A percentile compares a stretch with the other conserved stretches of the same genome.
Conservation (phyloP, 495 filamentous ascomycete species). For the Friedmanniomyces simplex region DNA sequence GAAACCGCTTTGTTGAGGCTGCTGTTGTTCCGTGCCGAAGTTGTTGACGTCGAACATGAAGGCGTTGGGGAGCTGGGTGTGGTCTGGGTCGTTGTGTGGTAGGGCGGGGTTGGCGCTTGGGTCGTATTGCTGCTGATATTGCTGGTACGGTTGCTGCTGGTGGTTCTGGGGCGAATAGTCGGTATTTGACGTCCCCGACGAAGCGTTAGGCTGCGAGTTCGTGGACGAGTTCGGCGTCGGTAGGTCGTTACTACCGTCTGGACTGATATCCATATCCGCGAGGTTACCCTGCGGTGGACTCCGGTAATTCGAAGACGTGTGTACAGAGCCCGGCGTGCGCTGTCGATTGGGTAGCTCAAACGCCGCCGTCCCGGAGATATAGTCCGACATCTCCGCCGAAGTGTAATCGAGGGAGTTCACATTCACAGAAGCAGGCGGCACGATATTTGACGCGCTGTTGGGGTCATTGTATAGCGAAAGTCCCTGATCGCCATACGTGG, state of each 20-base stretch:
- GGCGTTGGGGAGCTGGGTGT: background rate
- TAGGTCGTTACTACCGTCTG: constrained; percentile 8
- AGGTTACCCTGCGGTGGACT: constrained; percentile 7
- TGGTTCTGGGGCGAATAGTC: constrained; percentile 12
- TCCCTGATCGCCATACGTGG: constrained; percentile 10
- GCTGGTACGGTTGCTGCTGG: background rate
- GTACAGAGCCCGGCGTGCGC: constrained; percentile 12
- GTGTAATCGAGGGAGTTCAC: background rate
- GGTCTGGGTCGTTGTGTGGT: background rate
- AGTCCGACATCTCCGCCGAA: constrained; percentile 6
- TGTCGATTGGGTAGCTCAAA: constrained; percentile 15
- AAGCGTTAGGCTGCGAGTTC: constrained; percentile 5
- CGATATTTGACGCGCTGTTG: background rate
- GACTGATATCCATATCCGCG: constrained; percentile 16
- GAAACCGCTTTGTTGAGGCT: constrained; percentile 6
- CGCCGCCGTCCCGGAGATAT: background rate
- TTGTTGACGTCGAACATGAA: constrained; percentile 2
- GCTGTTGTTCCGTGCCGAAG: constrained; percentile 4
- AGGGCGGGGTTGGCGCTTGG: background rate
- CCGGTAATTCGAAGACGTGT: background rate
- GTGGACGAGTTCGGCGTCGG: constrained; percentile 8
- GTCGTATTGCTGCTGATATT: background rate
- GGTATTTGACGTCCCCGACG: constrained; percentile 10
- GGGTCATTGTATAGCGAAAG: constrained; percentile 2
- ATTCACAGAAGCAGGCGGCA: background rate